A percentile compares a stretch with the other conserved stretches of the same genome.
phyloP scores from a whole-genome alignment of 176 grass and related monocot genomes.

The Rhynchospora breviuscula region DNA sequence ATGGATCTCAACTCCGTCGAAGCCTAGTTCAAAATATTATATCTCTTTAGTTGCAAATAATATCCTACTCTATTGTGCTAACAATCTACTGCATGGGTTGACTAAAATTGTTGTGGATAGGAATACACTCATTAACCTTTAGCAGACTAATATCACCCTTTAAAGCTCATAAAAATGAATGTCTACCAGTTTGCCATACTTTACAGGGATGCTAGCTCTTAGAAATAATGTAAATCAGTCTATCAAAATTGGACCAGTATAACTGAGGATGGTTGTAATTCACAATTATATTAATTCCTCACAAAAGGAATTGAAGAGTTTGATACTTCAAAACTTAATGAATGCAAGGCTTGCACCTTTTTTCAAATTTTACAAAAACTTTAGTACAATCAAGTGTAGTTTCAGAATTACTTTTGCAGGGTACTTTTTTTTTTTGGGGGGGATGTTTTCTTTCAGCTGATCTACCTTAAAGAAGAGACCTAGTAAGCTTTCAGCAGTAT shows the following conservation, averaged over 20 bases:
- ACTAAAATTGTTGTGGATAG: not conserved
- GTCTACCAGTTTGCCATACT: not conserved
- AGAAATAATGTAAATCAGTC: not conserved
- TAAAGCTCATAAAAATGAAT: not conserved
- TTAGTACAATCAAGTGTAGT: not conserved
- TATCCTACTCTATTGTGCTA: not conserved
- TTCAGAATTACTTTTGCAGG: not conserved
- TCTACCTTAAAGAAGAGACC: not conserved
- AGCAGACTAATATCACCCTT: not conserved
- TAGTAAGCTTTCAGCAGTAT: not conserved
- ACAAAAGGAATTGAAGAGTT: not conserved
- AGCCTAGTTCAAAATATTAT: slow-evolving; percentile 36
- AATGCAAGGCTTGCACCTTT: not conserved
- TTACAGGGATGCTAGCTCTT: not conserved
- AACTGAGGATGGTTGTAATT: not conserved
- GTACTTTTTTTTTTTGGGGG: not conserved
- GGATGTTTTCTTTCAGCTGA: not conserved
- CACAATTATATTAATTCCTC: not conserved
- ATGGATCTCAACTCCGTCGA: slow-evolving; percentile 94
- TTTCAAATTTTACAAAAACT: not conserved
- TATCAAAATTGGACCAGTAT: not conserved
- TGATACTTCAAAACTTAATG: not conserved
- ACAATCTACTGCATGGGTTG: not conserved
- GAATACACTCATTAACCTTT: not conserved
- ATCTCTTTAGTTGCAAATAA: not conserved